Conservation (phyloP, 2,329 filamentous ascomycete species). For the Trichoderma koningii region DNA sequence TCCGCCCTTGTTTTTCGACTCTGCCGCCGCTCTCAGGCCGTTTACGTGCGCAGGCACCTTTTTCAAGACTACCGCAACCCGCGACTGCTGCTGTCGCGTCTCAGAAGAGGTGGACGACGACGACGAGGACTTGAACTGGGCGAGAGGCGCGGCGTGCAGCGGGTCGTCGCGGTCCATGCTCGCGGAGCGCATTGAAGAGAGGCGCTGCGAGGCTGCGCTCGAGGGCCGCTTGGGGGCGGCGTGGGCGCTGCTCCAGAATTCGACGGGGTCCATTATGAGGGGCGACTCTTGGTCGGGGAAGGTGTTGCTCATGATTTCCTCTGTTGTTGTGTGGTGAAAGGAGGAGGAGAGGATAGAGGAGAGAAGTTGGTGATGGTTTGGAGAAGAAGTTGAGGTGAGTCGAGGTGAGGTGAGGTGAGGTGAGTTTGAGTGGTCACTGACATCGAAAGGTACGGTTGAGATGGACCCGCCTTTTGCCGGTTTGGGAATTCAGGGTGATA, state of each 20-base stretch:
- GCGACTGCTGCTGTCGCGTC: too few relatives aligned
- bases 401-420: too few relatives aligned
- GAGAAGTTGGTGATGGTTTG: neutral
- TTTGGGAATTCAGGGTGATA: neutral
- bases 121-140: neutral
- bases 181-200: neutral
- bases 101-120: constrained; percentile 32
- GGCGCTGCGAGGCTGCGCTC: neutral
- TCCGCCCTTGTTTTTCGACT: constrained; percentile 4
- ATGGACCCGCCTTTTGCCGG: neutral
- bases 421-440: neutral
- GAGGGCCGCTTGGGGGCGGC: neutral
- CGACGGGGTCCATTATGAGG: constrained; percentile 12
- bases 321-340: neutral
- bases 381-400: neutral
- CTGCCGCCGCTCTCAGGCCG: neutral
- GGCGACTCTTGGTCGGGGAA: neutral
- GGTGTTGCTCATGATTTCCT: neutral
- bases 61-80: too few relatives aligned
- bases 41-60: constrained; percentile 28
- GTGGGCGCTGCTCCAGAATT: constrained; percentile 15
- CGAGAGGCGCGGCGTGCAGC: constrained; percentile 26
- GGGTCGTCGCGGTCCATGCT: constrained; percentile 33
- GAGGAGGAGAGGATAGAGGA: neutral
- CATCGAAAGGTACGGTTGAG: neutral